Base-by-base conservation (phyloP, 495 filamentous ascomycete genomes). In the Cudoniella acicularis region DNA sequence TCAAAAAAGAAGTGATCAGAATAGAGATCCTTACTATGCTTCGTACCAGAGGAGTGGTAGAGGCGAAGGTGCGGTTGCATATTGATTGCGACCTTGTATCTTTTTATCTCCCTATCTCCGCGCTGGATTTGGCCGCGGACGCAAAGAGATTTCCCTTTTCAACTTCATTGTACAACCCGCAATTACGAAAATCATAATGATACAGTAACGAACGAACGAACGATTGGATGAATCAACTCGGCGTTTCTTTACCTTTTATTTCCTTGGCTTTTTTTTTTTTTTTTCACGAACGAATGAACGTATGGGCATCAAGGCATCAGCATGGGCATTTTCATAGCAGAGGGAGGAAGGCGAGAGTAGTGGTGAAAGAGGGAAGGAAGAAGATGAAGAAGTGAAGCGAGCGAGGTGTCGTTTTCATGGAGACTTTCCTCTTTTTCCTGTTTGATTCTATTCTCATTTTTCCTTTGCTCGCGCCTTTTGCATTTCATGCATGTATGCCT, bases 141-240 rank as follows among this genome's bases (percentile, higher is more conserved):
- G 43, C 43, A 46, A n/a, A 6, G 43, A 21, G 13, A 21, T 46
- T 46, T 46, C 17, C 36, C 43, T 46, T 46, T 21, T 46, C 43
- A 6, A 46, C 43, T 46, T 46, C 43, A 21, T 46, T 46, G 43
- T 46, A 46, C 18, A 46, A 46, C 8, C 8, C 8, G 43, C 43
- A n/a, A 46, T 46, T 46, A 46, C 43, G 43, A 46, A 46, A 46
- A 46, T 46, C 43, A 46, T 46, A 46, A 46, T 46, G 43, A 46
- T 46, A 46, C 43, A 46, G 43, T 46, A 46, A 46, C 43, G 43
- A 46, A 46, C 43, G 43, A 46, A 46, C 43, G 43, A 46, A 9
- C n/a, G 43, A 17, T 9, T 16, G 43, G 17, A 46, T 41, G 36
- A 46, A 6, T 46, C 13, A 46, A 46, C n/a, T 46, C 43, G 43